A percentile compares a stretch with the other conserved stretches of the same genome.
Conservation (phyloP, 345 rosid genomes). For the Citrus cavaleriei region DNA sequence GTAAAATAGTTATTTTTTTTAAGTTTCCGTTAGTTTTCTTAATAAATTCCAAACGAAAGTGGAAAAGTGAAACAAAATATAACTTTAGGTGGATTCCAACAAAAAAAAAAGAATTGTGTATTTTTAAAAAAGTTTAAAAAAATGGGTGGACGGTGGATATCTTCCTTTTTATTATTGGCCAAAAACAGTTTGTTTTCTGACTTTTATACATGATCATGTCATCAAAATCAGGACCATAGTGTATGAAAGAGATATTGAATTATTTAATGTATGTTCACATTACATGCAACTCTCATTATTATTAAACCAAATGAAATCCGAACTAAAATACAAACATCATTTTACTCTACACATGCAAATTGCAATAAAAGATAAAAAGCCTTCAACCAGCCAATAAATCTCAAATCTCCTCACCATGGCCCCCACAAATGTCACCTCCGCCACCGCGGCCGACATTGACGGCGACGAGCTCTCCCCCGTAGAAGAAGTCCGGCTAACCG, state of each 20-base stretch:
- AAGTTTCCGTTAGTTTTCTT: no score
- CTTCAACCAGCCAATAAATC: neutral
- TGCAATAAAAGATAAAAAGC: neutral
- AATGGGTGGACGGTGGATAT: no score
- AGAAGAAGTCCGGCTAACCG: conserved; percentile 80
- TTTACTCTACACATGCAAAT: neutral
- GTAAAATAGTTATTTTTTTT: no score
- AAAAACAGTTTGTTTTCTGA: no score
- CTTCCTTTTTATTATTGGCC: no score
- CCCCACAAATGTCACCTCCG: neutral
- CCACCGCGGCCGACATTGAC: neutral
- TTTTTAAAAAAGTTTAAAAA: no score
- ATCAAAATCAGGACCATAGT: neutral
- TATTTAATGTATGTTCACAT: neutral
- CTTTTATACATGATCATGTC: neutral
- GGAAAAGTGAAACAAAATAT: rapidly evolving
- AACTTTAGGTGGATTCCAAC: rapidly evolving
- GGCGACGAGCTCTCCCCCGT: conserved; percentile 65
- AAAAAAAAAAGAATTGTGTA: no score
- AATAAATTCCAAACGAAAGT: rapidly evolving
- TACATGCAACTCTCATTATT: neutral
- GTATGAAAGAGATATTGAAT: neutral
- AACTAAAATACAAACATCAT: neutral
- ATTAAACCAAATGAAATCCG: neutral
- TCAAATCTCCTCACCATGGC: neutral